phyloP scores from a whole-genome alignment of 106 monocot genomes.

The Platanthera guangdongensis region DNA sequence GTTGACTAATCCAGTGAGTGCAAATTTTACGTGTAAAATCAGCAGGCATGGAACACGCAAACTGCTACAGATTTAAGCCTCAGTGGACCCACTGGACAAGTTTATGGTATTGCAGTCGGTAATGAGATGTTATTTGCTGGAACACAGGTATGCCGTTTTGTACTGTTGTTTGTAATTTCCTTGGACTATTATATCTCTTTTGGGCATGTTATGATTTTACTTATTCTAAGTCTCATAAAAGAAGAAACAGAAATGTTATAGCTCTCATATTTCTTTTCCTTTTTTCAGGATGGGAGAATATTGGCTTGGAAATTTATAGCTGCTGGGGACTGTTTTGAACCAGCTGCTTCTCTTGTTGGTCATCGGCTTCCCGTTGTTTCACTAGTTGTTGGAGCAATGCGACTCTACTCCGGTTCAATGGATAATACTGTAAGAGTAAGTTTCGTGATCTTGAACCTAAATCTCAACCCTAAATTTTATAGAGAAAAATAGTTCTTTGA shows the following conservation, averaged over 20 bases:
- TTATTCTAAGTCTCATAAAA: neutral
- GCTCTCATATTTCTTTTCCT: neutral
- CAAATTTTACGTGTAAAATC: neutral
- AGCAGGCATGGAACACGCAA: constrained; percentile 69
- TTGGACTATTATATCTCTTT: neutral
- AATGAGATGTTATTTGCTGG: constrained; percentile 84
- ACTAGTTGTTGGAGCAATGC: constrained; percentile 51
- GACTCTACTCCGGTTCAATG: constrained; percentile 89
- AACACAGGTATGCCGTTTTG: constrained; percentile 39
- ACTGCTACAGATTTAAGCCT: constrained; percentile 52
- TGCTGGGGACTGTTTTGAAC: constrained; percentile 59
- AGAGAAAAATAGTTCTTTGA: neutral
- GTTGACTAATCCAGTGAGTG: neutral
- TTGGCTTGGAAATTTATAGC: constrained; percentile 70
- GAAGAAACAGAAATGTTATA: neutral
- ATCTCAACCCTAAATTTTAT: neutral
- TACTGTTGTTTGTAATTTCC: neutral
- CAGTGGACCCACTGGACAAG: constrained; percentile 68
- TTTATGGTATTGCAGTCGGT: constrained; percentile 56
- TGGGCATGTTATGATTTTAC: neutral
- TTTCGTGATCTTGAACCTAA: neutral
- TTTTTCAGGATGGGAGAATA: constrained; percentile 63
- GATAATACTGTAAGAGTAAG: constrained; percentile 71
- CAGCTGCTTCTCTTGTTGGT: constrained; percentile 70
- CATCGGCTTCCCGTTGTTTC: constrained; percentile 66